A percentile compares a stretch with the other conserved stretches of the same genome.
These are phyloP conservation scores for Aspergillus sp. DNA, from an alignment of 2,329 filamentous ascomycete species.

Conservation along the genomic window DNA sequence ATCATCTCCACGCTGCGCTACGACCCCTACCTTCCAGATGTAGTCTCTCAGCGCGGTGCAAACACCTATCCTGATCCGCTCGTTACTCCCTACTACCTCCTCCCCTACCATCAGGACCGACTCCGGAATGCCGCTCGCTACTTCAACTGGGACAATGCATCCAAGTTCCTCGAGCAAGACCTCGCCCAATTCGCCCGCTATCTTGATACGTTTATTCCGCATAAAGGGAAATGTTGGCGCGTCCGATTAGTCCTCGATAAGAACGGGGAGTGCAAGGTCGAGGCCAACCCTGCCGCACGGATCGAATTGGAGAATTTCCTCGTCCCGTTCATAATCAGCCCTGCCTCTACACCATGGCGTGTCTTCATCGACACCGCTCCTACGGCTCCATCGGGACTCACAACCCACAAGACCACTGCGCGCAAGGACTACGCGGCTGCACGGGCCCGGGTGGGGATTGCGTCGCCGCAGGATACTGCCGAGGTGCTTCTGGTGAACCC, in stretches of 20 bases:
- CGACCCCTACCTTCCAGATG: conserved; percentile 57
- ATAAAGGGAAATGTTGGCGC: conserved; percentile 37
- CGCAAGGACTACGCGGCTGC: conserved; percentile 71
- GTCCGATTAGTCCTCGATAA: conserved; percentile 36
- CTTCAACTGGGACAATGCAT: conserved; percentile 47
- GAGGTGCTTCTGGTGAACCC: conserved; percentile 77
- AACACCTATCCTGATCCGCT: conserved; percentile 38
- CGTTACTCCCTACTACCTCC: conserved; percentile 72
- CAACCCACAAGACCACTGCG: conserved; percentile 80
- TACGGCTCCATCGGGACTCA: conserved; percentile 63
- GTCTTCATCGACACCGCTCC: conserved; percentile 54
- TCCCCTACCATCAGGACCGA: conserved; percentile 74
- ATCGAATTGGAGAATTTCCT: conserved; percentile 28
- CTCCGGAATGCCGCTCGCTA: conserved; percentile 61
- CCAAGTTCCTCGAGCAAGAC: conserved; percentile 30
- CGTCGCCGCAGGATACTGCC: conserved; percentile 42
- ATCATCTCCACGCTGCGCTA: conserved; percentile 73
- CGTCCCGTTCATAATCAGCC: conserved; percentile 21
- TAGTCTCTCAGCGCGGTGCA: conserved; percentile 25
- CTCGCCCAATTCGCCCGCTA: conserved; percentile 27
- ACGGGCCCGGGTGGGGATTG: conserved; percentile 60
- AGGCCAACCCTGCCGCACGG: conserved; percentile 30
- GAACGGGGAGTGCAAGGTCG: conserved; percentile 31
- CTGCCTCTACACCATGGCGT: conserved; percentile 39
- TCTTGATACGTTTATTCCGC: conserved; percentile 33